These are phyloP conservation scores for Capillidium heterosporum DNA, from an alignment of 371 early-diverging fungal genomes.

Conservation along the genomic window DNA sequence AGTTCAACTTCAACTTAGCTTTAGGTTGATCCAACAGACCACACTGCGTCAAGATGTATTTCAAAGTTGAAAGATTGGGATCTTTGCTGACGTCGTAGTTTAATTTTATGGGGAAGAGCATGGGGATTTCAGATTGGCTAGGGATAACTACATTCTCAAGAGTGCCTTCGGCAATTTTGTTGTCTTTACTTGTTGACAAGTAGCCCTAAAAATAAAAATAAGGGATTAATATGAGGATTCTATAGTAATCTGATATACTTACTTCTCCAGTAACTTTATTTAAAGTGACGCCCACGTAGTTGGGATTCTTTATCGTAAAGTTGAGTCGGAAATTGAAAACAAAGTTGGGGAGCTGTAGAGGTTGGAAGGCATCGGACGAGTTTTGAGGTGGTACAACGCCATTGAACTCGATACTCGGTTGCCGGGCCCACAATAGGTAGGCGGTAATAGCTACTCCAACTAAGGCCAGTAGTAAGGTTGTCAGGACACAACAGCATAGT, in stretches of 20 bases:
- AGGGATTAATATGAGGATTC: neutral
- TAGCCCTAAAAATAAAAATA: neutral
- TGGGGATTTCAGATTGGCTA: neutral
- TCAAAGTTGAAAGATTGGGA: neutral
- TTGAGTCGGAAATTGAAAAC: constrained; percentile 1
- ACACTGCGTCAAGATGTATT: constrained; percentile 1
- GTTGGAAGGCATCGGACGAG: neutral
- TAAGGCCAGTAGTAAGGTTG: neutral
- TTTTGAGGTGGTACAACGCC: constrained; percentile 2
- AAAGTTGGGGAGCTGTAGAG: neutral
- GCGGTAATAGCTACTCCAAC: neutral
- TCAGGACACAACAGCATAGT: neutral
- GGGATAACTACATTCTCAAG: neutral
- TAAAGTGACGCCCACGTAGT: constrained; percentile 1
- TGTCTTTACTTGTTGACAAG: neutral
- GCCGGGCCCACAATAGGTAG: constrained; percentile 3
- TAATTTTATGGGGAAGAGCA: constrained; percentile 1
- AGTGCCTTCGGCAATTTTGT: neutral
- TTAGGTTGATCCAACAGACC: neutral
- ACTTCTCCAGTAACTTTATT: neutral
- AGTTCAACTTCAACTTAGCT: neutral
- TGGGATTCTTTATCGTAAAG: constrained; percentile 1
- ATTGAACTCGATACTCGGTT: neutral
- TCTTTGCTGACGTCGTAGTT: neutral
- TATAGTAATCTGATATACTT: neutral